Evolutionary conservation across 768 basidiomycete species (phyloP).

Genomic region (Pleurotus djamor): DNA sequence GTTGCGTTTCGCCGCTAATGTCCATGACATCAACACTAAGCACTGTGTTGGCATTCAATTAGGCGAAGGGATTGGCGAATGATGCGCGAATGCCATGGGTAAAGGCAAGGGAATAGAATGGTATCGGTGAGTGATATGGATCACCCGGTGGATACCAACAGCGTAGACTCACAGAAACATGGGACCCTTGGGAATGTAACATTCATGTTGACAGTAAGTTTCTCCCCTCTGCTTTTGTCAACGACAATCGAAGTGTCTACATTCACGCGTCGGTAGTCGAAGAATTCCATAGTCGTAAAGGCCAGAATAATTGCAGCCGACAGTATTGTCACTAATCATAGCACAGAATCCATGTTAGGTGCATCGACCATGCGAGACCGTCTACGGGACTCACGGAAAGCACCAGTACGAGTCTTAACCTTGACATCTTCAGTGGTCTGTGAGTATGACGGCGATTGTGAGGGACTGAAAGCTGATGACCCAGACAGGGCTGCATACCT

Average conservation of each 20-base stretch:
- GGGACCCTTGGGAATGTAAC: slow-evolving; percentile 96
- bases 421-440: slow-evolving; percentile 99
- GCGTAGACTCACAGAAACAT: slow-evolving; percentile 79
- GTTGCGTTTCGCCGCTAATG: slow-evolving; percentile 93
- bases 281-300: slow-evolving; percentile 90
- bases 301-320: slow-evolving; percentile 91
- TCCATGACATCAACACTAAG: slow-evolving; percentile 98
- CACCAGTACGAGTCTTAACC: slow-evolving; percentile 95
- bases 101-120: not conserved
- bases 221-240: slow-evolving; percentile 94
- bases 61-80: not conserved
- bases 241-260: slow-evolving; percentile 93
- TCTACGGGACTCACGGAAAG: slow-evolving; percentile 60
- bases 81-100: not conserved
- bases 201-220: slow-evolving; percentile 87
- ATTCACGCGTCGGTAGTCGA: slow-evolving; percentile 88
- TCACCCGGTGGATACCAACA: not conserved
- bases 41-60: slow-evolving; percentile 44
- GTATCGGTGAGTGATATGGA: not conserved
- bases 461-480: slow-evolving; percentile 3
- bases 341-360: slow-evolving; percentile 7
- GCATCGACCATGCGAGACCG: slow-evolving; percentile 6
- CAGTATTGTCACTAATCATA: slow-evolving; percentile 76
- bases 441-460: not conserved
- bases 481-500: slow-evolving; percentile 51